Evolutionary conservation across 2,329 filamentous ascomycete genomes (phyloP).

Genomic region (Fusarium sp.): DNA sequence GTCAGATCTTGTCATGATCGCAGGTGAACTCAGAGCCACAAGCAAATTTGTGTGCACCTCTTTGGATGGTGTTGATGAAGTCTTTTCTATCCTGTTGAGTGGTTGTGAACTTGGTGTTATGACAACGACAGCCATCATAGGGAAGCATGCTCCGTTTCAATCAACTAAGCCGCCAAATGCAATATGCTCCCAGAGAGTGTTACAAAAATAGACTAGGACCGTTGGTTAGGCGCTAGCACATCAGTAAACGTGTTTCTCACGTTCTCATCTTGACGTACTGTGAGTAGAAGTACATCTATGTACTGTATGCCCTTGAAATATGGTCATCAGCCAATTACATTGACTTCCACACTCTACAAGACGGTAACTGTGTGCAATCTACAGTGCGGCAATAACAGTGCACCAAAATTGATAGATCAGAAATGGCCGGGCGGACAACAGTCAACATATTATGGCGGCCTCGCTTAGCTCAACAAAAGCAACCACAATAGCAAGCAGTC

Average conservation of each 20-base stretch:
- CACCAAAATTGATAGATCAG: background rate
- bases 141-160: background rate
- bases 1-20: rapidly evolving
- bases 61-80: background rate
- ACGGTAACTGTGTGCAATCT: rapidly evolving
- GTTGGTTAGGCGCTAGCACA: rapidly evolving
- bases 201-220: rapidly evolving
- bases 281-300: rapidly evolving
- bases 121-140: too few relatives aligned
- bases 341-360: rapidly evolving
- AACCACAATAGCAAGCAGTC: background rate
- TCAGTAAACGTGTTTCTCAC: too few relatives aligned
- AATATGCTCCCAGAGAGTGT: rapidly evolving
- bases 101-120: rapidly evolving
- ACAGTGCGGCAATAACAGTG: background rate
- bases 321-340: background rate
- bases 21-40: rapidly evolving
- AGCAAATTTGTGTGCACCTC: rapidly evolving
- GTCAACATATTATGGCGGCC: background rate
- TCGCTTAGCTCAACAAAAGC: background rate
- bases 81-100: too few relatives aligned
- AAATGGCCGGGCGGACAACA: background rate
- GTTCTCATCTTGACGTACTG: too few relatives aligned
- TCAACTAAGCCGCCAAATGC: background rate
- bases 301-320: background rate